Percentiles rank a stretch among this genome's conserved stretches.
Evolutionary conservation across 2,329 filamentous ascomycete genomes (phyloP).

Genomic region (Diaporthe citri): DNA sequence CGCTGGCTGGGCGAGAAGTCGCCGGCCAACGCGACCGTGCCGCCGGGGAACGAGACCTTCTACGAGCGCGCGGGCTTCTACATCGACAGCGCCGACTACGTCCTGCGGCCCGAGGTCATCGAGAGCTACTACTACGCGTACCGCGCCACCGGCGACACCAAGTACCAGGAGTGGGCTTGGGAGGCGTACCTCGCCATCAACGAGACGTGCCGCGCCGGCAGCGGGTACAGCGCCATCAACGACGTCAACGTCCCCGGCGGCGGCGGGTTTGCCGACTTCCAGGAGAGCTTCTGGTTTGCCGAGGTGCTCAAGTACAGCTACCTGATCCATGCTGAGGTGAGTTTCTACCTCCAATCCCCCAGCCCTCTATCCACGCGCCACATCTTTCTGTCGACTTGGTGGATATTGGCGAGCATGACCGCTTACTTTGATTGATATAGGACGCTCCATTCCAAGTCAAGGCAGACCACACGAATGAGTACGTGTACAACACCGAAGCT

Average conservation of each 20-base stretch:
- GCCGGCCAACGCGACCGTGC: conserved; percentile 53
- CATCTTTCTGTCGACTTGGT: neutral
- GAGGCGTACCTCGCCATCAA: conserved; percentile 79
- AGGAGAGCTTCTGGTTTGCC: conserved; percentile 91
- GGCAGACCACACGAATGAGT: conserved; percentile 58
- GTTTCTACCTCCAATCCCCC: too few relatives aligned
- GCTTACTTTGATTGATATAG: conserved; percentile 37
- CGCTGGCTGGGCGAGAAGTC: conserved; percentile 65
- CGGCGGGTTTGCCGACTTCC: conserved; percentile 74
- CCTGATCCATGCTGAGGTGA: conserved; percentile 71
- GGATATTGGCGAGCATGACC: too few relatives aligned
- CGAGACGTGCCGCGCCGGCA: conserved; percentile 70
- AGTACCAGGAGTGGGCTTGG: conserved; percentile 90
- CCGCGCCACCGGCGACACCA: conserved; percentile 78
- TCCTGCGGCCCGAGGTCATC: conserved; percentile 83
- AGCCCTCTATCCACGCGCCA: too few relatives aligned
- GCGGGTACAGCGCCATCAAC: conserved; percentile 74
- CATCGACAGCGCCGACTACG: conserved; percentile 71
- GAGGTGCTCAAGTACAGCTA: conserved; percentile 90
- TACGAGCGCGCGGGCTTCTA: conserved; percentile 80
- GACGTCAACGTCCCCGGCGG: conserved; percentile 76
- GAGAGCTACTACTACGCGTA: conserved; percentile 92
- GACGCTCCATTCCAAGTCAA: conserved; percentile 69
- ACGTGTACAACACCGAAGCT: conserved; percentile 64
- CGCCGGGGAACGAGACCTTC: conserved; percentile 65